A percentile compares a stretch with the other conserved stretches of the same genome.
Conservation (phyloP, 2,329 filamentous ascomycete genomes). For the Stemphylium vesicarium region DNA sequence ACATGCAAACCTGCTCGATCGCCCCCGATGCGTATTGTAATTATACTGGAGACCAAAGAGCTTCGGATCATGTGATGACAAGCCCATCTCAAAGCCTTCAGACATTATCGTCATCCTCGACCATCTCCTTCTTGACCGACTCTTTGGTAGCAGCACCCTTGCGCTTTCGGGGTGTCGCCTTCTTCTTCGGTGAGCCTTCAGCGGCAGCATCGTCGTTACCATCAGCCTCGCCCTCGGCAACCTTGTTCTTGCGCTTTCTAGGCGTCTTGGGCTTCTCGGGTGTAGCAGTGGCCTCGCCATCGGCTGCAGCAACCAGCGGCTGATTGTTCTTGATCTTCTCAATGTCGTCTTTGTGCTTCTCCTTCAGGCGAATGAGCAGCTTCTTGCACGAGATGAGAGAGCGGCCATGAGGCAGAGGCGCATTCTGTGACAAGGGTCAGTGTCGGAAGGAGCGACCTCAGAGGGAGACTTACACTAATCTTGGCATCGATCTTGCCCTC, state of each 20-base stretch:
- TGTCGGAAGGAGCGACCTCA: not conserved
- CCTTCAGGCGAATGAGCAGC: slow-evolving; percentile 32
- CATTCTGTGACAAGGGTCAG: slow-evolving; percentile 18
- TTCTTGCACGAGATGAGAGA: slow-evolving; percentile 33
- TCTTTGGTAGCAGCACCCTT: slow-evolving; percentile 13
- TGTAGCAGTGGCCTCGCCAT: not conserved
- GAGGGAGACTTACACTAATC: slow-evolving; percentile 14
- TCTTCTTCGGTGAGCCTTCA: slow-evolving; percentile 24
- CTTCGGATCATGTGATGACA: not conserved
- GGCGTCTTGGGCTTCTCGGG: slow-evolving; percentile 17
- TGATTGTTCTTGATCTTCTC: slow-evolving; percentile 24
- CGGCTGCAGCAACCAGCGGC: slow-evolving; percentile 7
- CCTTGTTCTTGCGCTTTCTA: slow-evolving; percentile 29
- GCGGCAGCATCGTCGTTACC: not conserved
- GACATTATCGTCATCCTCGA: not conserved
- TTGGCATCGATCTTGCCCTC: slow-evolving; percentile 25
- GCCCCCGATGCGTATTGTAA: not conserved
- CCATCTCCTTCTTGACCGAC: not conserved
- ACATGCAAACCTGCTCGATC: not conserved
- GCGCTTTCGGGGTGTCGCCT: slow-evolving; percentile 16
- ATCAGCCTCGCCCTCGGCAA: not conserved
- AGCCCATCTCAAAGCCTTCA: not conserved
- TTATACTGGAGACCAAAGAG: not conserved
- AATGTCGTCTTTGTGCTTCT: slow-evolving; percentile 32
- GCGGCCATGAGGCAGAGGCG: slow-evolving; percentile 33